These are phyloP conservation scores for Tetrahymena elliotti DNA, from an alignment of 73 alveolate genomes.

Conservation along the genomic window DNA sequence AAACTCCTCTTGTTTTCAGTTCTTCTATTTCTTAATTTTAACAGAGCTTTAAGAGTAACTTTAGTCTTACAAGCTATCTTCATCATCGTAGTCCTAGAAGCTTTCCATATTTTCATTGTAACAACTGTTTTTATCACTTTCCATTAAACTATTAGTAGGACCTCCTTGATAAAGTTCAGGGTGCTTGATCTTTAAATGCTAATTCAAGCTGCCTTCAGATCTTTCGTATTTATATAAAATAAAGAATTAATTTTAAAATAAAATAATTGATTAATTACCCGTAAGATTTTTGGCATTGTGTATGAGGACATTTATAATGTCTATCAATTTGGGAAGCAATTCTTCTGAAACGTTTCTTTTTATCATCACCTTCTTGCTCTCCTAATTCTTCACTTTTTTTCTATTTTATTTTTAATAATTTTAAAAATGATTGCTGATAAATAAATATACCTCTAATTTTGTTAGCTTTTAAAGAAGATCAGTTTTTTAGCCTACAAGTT, in stretches of 20 bases:
- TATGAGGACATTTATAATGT: conserved; percentile 48
- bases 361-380: conserved; percentile 42
- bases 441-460: conserved; percentile 38
- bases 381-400: conserved; percentile 39
- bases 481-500: conserved; percentile 31
- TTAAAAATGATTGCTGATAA: neutral
- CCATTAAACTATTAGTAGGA: neutral
- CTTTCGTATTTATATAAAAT: neutral
- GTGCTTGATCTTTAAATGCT: neutral
- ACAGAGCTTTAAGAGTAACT: neutral
- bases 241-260: too few relatives aligned
- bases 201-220: neutral
- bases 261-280: neutral
- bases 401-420: conserved; percentile 15
- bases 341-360: conserved; percentile 40
- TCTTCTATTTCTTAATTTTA: neutral
- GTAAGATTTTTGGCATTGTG: conserved; percentile 45
- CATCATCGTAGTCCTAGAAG: neutral
- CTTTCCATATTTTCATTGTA: neutral
- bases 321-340: conserved; percentile 53
- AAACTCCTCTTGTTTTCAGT: neutral
- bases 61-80: neutral
- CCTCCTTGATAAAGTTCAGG: neutral
- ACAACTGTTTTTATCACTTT: neutral
- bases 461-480: conserved; percentile 30